Conservation (phyloP, 768 basidiomycete genomes). For the Tubosaeta sp. region DNA sequence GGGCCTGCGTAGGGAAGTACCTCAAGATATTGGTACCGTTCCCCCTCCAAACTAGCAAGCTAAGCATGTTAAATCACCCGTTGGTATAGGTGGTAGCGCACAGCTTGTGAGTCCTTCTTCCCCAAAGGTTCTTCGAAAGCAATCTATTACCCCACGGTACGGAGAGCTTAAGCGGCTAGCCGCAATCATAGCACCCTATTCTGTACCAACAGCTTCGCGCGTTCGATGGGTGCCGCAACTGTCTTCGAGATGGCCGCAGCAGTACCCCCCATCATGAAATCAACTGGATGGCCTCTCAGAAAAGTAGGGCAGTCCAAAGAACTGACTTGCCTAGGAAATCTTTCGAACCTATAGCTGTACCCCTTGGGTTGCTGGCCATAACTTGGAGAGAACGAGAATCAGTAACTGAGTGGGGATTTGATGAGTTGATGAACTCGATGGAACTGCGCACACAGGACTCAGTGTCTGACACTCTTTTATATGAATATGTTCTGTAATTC, state of each 20-base stretch:
- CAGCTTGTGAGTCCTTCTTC: slow-evolving; percentile 35
- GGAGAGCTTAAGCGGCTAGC: slow-evolving; percentile 36
- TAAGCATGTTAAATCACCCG: slow-evolving; percentile 2
- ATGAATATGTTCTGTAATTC: not conserved
- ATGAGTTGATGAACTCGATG: not conserved
- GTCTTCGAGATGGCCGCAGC: slow-evolving; percentile 37
- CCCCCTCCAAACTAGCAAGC: slow-evolving; percentile 38
- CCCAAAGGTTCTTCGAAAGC: slow-evolving; percentile 31
- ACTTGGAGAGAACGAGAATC: not conserved
- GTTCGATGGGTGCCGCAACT: slow-evolving; percentile 38
- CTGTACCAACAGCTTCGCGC: slow-evolving; percentile 38
- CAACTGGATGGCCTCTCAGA: slow-evolving; percentile 21
- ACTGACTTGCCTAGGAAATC: slow-evolving; percentile 17
- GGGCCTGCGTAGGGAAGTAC: slow-evolving; percentile 45
- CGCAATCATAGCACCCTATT: slow-evolving; percentile 35
- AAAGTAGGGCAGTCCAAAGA: not conserved
- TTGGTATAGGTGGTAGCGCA: slow-evolving; percentile 18
- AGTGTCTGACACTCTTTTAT: slow-evolving; percentile 5
- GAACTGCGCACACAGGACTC: not conserved
- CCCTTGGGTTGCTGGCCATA: not conserved
- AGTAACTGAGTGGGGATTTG: slow-evolving; percentile 19
- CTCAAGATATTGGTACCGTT: slow-evolving; percentile 41
- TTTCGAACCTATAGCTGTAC: slow-evolving; percentile 1
- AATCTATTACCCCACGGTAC: slow-evolving; percentile 34
- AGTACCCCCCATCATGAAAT: slow-evolving; percentile 37